Evolutionary conservation across 148 eudicot genomes (phyloP).

Genomic region (Rhododendron griersonianum): DNA sequence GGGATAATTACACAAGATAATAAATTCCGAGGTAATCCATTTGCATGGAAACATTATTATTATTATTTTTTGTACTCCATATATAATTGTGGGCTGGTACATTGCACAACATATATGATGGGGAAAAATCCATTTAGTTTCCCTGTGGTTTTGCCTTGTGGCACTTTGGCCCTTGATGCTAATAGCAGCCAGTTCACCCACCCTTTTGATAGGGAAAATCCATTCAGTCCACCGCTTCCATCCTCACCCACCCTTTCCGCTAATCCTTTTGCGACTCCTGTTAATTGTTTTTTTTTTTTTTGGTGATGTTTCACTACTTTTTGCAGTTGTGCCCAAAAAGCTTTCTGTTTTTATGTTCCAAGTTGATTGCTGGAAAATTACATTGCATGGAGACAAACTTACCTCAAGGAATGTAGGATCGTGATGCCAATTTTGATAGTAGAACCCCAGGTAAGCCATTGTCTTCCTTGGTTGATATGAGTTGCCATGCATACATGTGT

Average conservation of each 20-base stretch:
- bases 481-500: neutral
- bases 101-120: neutral
- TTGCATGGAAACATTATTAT: neutral
- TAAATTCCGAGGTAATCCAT: constrained; percentile 49
- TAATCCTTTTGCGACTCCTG: neutral
- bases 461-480: neutral
- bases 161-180: neutral
- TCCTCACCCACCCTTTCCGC: neutral
- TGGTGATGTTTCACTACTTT: neutral
- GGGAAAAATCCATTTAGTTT: neutral
- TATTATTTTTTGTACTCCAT: neutral
- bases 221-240: neutral
- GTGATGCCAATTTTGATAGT: constrained; percentile 14
- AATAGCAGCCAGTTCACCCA: neutral
- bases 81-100: neutral
- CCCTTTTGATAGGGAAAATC: neutral
- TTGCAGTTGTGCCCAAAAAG: constrained; percentile 74
- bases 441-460: neutral
- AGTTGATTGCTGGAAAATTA: constrained; percentile 82
- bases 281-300: neutral
- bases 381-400: constrained; percentile 62
- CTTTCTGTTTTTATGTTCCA: constrained; percentile 61
- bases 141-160: neutral
- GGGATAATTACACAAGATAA: constrained; percentile 64
- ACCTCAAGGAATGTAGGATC: constrained; percentile 39